These are phyloP conservation scores for Colletotrichum costaricense DNA, from an alignment of 2,329 filamentous ascomycete species.

Conservation along the genomic window DNA sequence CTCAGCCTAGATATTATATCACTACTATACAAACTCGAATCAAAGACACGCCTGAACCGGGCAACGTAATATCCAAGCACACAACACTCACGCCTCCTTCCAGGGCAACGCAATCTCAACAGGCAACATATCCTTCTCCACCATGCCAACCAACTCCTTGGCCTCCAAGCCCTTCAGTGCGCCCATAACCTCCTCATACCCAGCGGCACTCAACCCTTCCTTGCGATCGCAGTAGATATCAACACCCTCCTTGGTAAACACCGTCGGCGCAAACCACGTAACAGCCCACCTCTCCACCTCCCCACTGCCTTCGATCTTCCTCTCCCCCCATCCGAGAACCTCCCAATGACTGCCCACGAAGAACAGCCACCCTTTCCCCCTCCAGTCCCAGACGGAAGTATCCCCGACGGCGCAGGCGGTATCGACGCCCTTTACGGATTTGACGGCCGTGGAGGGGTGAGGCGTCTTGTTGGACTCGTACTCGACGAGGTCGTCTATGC, in stretches of 20 bases:
- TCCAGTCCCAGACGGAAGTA: conserved; percentile 75
- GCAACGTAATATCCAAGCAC: not conserved
- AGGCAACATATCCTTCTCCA: conserved; percentile 59
- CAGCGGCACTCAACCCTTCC: conserved; percentile 68
- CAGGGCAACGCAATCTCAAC: conserved; percentile 66
- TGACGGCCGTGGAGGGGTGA: conserved; percentile 53
- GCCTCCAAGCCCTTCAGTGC: conserved; percentile 66
- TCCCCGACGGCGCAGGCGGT: conserved; percentile 48
- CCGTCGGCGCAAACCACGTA: conserved; percentile 84
- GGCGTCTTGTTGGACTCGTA: conserved; percentile 67
- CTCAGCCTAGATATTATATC: not conserved
- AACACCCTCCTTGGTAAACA: conserved; percentile 85
- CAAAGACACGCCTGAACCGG: not conserved
- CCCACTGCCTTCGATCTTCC: conserved; percentile 48
- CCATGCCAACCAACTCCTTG: conserved; percentile 63
- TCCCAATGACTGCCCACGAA: conserved; percentile 85
- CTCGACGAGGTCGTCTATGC: conserved; percentile 78
- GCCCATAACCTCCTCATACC: conserved; percentile 66
- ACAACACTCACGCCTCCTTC: conserved; percentile 43
- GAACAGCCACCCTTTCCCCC: conserved; percentile 79
- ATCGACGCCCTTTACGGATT: conserved; percentile 75
- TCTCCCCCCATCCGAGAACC: conserved; percentile 79
- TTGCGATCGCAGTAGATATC: conserved; percentile 79
- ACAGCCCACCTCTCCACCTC: conserved; percentile 75
- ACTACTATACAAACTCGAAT: not conserved